Percentiles rank a stretch among this genome's conserved stretches.
These are phyloP conservation scores for Lepiota brunneoincarnata DNA, from an alignment of 768 basidiomycete species.

Conservation along the genomic window DNA sequence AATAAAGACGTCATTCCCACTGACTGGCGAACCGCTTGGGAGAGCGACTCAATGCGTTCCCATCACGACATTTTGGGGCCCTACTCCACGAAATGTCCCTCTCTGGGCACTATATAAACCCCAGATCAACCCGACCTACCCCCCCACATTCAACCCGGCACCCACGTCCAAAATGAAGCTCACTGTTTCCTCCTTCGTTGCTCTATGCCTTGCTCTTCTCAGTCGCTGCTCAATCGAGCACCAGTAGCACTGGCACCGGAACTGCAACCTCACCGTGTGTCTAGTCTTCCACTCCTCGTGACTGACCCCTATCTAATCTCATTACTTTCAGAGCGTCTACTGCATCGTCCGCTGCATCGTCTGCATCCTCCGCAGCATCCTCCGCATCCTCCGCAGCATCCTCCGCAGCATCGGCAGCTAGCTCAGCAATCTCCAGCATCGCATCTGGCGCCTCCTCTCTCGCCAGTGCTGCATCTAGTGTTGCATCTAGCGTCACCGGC, in stretches of 20 bases:
- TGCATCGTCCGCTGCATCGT: no score
- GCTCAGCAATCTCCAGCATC: not conserved
- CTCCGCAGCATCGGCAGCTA: no score
- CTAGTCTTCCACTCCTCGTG: not conserved
- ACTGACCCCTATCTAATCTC: no score
- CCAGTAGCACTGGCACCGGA: no score
- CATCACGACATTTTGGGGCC: not conserved
- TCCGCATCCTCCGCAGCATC: no score
- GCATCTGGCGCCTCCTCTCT: not conserved
- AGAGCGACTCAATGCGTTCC: not conserved
- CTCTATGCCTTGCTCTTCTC: not conserved
- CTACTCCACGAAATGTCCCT: not conserved
- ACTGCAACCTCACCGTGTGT: not conserved
- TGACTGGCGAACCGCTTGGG: not conserved
- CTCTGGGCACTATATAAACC: not conserved
- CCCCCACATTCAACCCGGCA: not conserved
- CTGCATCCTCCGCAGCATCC: no score
- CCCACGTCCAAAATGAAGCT: not conserved
- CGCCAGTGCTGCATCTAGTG: not conserved
- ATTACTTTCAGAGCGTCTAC: no score
- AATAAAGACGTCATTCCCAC: slow-evolving; percentile 3
- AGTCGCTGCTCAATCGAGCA: not conserved
- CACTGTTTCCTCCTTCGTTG: not conserved
- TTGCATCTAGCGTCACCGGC: not conserved
- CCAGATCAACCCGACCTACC: not conserved